A percentile compares a stretch with the other conserved stretches of the same genome.
These are phyloP conservation scores for Pseudonitzschia delicatissima DNA, from an alignment of 108 stramenopile species.

Conservation along the genomic window DNA sequence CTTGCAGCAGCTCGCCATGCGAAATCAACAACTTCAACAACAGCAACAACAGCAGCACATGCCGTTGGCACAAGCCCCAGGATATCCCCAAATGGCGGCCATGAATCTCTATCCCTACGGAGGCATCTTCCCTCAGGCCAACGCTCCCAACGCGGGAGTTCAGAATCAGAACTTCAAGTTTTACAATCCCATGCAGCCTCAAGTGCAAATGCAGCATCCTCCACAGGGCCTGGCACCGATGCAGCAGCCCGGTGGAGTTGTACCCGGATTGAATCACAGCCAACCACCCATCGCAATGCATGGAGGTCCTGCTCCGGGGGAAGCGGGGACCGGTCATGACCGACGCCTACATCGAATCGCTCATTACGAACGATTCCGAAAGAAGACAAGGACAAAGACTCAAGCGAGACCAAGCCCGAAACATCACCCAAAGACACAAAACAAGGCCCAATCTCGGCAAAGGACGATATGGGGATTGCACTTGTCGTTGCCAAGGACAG, in stretches of 20 bases:
- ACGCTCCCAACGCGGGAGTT: too few relatives aligned
- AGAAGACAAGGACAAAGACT: background rate
- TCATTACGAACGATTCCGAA: background rate
- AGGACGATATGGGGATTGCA: background rate
- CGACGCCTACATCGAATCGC: slow-evolving; percentile 5
- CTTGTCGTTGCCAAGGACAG: slow-evolving; percentile 57
- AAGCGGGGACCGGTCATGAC: background rate
- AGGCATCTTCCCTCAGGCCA: too few relatives aligned
- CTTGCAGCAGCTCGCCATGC: background rate
- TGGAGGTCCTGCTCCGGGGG: background rate
- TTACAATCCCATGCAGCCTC: too few relatives aligned
- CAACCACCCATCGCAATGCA: too few relatives aligned
- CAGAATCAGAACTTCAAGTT: too few relatives aligned
- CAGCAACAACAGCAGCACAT: background rate
- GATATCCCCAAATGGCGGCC: too few relatives aligned
- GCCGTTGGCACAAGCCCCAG: background rate
- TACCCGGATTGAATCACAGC: too few relatives aligned
- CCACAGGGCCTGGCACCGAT: too few relatives aligned
- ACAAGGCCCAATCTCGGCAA: background rate
- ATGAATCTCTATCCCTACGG: too few relatives aligned
- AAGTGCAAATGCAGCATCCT: too few relatives aligned
- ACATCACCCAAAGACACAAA: background rate
- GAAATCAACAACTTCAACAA: background rate
- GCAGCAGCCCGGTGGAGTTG: too few relatives aligned
- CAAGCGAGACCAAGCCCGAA: background rate